A percentile compares a stretch with the other conserved stretches of the same genome.
Evolutionary conservation across 1,284 basidiomycete species (phyloP).

Genomic region (Ceratobasidium sp.): DNA sequence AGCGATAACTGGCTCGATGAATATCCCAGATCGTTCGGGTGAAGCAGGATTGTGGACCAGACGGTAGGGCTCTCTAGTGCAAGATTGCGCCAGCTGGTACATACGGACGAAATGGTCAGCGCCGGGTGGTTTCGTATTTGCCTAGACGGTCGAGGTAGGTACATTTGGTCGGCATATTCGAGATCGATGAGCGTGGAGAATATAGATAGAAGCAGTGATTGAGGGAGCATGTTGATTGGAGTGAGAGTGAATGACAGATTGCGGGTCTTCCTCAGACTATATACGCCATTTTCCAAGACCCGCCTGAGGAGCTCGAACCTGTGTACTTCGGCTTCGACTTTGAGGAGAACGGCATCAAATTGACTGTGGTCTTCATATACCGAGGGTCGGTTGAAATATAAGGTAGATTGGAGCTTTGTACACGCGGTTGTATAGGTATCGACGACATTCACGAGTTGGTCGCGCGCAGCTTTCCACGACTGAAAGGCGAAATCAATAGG

Average conservation of each 20-base stretch:
- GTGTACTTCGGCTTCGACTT: not conserved
- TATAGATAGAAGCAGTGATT: not conserved
- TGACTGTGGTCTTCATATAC: not conserved
- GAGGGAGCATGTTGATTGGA: constrained; percentile 4
- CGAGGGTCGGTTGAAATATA: not conserved
- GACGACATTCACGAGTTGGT: not conserved
- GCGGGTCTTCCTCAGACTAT: not conserved
- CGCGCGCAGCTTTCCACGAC: not conserved
- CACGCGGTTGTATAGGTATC: not conserved
- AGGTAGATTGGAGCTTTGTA: not conserved
- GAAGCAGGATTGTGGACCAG: not conserved
- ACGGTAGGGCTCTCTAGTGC: not conserved
- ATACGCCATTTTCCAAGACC: not conserved
- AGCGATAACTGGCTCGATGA: not conserved
- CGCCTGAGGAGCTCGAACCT: not conserved
- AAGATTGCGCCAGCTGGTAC: not conserved
- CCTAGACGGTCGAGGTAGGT: not conserved
- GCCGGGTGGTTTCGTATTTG: not conserved
- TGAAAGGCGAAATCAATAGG: not conserved
- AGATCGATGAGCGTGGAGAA: not conserved
- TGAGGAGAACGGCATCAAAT: not conserved
- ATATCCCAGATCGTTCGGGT: not conserved
- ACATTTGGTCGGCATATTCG: not conserved
- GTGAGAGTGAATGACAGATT: not conserved
- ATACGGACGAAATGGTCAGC: not conserved